Percentiles rank a stretch among this genome's conserved stretches.
Evolutionary conservation across 306 rosid species (phyloP).

Genomic region (Vigna reflexopilosa): DNA sequence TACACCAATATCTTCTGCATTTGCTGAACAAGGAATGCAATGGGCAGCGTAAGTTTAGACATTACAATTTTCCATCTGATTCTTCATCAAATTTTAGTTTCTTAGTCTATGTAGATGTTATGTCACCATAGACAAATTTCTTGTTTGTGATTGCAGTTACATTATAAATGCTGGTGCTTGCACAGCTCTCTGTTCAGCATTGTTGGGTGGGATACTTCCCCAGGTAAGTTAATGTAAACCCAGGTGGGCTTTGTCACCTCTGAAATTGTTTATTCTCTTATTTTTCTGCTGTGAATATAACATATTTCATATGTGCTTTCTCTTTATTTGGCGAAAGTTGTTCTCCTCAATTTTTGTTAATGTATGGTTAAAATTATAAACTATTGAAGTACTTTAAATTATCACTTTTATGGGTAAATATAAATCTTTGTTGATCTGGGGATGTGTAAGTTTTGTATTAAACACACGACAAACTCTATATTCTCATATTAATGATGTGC

Average conservation of each 20-base stretch:
- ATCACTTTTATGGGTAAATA: not conserved
- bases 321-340: not conserved
- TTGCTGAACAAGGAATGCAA: constrained; percentile 78
- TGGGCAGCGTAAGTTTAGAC: constrained; percentile 87
- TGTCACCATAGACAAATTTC: constrained; percentile 25
- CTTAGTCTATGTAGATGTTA: constrained; percentile 26
- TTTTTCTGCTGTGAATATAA: not conserved
- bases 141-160: constrained; percentile 65
- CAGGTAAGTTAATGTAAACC: constrained; percentile 63
- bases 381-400: not conserved
- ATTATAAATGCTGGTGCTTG: constrained; percentile 84
- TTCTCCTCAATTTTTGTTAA: not conserved
- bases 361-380: not conserved
- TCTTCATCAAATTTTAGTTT: not conserved
- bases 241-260: constrained; percentile 5
- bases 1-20: constrained; percentile 92
- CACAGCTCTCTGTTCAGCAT: constrained; percentile 84
- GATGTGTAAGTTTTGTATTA: constrained; percentile 7
- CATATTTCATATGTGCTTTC: constrained; percentile 6
- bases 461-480: not conserved
- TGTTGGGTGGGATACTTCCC: constrained; percentile 92
- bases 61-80: constrained; percentile 22
- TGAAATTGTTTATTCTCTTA: not conserved
- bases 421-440: constrained; percentile 13
- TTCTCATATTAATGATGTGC: constrained; percentile 7